Conservation (phyloP, 225 moss, liverwort and hornwort genomes). For the Bryoerythrophyllum caledonicum region DNA sequence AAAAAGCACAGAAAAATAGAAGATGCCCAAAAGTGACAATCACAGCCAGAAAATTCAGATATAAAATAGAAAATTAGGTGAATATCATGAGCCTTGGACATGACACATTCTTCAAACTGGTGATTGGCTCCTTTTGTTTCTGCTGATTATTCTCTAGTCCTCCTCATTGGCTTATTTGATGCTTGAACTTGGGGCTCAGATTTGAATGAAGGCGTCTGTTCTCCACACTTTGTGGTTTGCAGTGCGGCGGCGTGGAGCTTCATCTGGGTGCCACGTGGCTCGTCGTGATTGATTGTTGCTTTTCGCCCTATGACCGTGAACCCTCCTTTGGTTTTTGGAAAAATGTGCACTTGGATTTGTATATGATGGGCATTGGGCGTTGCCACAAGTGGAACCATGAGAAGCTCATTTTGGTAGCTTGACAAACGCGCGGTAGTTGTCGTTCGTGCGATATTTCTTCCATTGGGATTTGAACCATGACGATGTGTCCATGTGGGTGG, state of each 20-base stretch:
- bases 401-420: neutral
- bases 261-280: neutral
- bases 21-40: neutral
- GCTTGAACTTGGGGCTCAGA: neutral
- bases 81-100: neutral
- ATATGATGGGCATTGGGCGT: no score
- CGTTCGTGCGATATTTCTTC: neutral
- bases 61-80: no score
- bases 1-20: neutral
- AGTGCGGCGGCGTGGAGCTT: neutral
- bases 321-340: neutral
- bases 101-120: neutral
- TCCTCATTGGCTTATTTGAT: no score
- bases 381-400: neutral
- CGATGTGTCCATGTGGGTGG: neutral
- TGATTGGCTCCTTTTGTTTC: no score
- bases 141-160: no score
- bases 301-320: neutral
- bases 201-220: neutral
- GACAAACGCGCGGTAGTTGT: neutral
- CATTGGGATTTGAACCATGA: no score
- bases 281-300: no score
- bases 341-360: neutral
- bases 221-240: slow-evolving; percentile 6
- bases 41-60: neutral